Conservation (phyloP, 2,329 filamentous ascomycete genomes). For the Penicillium sp. region DNA sequence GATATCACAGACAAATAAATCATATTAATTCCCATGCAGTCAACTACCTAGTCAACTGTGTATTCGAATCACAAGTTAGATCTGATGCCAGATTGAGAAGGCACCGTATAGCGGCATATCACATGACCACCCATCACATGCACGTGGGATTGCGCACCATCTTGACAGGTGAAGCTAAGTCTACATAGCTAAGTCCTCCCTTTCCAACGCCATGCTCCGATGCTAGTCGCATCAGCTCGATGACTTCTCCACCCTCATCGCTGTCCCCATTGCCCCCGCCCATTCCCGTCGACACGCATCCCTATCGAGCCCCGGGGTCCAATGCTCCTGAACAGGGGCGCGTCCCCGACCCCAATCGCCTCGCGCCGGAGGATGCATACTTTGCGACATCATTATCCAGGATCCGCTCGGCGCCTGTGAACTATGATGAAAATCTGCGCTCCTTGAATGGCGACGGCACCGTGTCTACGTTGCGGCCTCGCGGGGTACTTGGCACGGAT, state of each 20-base stretch:
- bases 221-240: constrained; percentile 29
- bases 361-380: constrained; percentile 82
- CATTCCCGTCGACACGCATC: constrained; percentile 46
- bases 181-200: not conserved
- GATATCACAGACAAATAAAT: too few relatives aligned
- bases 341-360: constrained; percentile 59
- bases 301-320: constrained; percentile 38
- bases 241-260: constrained; percentile 32
- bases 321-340: constrained; percentile 36
- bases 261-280: constrained; percentile 41
- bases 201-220: constrained; percentile 27
- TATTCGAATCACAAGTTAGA: too few relatives aligned
- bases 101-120: not conserved
- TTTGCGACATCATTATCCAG: constrained; percentile 59
- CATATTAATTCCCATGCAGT: too few relatives aligned
- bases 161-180: not conserved
- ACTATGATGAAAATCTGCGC: constrained; percentile 35
- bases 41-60: too few relatives aligned
- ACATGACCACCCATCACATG: constrained; percentile 7
- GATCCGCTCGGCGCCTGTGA: constrained; percentile 38
- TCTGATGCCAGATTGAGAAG: not conserved
- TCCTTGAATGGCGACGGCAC: constrained; percentile 39
- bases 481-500: constrained; percentile 37
- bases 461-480: constrained; percentile 43
- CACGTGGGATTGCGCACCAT: constrained; percentile 17